Evolutionary conservation across 148 eudicot species (phyloP).

Genomic region (Fagopyrum esculentum): DNA sequence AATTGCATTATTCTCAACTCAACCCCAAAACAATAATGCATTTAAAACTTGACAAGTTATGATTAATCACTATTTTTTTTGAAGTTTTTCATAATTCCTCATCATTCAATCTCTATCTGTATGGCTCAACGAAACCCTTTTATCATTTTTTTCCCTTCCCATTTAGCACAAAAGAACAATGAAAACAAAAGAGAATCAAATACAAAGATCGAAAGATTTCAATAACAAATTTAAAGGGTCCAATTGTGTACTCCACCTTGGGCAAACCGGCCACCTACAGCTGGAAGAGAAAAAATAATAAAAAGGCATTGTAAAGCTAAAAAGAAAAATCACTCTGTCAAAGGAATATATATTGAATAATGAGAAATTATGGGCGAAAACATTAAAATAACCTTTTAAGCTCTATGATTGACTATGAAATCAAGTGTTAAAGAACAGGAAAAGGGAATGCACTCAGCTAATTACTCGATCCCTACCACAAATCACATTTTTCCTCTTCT

Average conservation of each 20-base stretch:
- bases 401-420: not conserved
- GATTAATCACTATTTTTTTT: too few species aligned
- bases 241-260: not conserved
- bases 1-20: too few species aligned
- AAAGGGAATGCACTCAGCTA: not conserved
- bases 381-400: not conserved
- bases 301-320: not conserved
- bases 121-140: too few species aligned
- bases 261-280: not conserved
- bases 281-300: not conserved
- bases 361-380: conserved; percentile 3
- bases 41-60: too few species aligned
- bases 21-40: too few species aligned
- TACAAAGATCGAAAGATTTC: too few species aligned
- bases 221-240: not conserved
- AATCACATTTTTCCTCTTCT: not conserved
- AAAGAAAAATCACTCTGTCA: not conserved
- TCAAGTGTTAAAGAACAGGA: not conserved
- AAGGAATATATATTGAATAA: not conserved
- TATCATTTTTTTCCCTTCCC: too few species aligned
- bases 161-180: too few species aligned
- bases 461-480: not conserved
- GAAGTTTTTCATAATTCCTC: too few species aligned
- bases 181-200: too few species aligned
- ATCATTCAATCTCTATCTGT: too few species aligned